Percentiles rank a stretch among this genome's conserved stretches.
These are phyloP conservation scores for Fusarium citri DNA, from an alignment of 2,329 filamentous ascomycete genomes.

Conservation along the genomic window DNA sequence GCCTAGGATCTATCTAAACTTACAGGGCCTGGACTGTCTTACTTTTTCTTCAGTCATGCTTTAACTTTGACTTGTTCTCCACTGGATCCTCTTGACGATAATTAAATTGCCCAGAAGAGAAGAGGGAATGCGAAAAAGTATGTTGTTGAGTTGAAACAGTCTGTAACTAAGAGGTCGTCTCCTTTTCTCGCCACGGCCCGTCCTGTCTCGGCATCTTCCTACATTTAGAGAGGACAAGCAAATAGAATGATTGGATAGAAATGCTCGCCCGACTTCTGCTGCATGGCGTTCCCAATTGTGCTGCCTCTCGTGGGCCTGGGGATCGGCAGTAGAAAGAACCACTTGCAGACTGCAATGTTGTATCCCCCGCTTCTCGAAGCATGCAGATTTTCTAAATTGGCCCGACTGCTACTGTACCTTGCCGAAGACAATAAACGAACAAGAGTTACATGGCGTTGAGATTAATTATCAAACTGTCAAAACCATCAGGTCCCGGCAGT, in stretches of 20 bases:
- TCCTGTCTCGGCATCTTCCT: constrained; percentile 36
- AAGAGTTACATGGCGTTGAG: background rate
- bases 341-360: background rate
- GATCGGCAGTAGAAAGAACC: constrained; percentile 34
- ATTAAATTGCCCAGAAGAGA: background rate
- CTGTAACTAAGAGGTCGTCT: background rate
- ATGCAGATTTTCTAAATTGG: constrained; percentile 9
- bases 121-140: background rate
- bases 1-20: constrained; percentile 8
- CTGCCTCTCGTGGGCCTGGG: background rate
- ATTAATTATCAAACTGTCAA: background rate
- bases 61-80: constrained; percentile 5
- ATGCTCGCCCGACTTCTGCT: constrained; percentile 9
- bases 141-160: background rate
- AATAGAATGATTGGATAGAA: constrained; percentile 20
- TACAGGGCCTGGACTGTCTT: constrained; percentile 8
- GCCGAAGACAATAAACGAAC: background rate
- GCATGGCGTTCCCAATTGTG: constrained; percentile 35
- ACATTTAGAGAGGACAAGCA: constrained; percentile 4
- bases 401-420: background rate
- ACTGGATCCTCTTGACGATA: constrained; percentile 14
- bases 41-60: constrained; percentile 7
- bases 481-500: constrained; percentile 25
- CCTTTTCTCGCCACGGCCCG: constrained; percentile 29
- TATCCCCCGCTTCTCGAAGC: constrained; percentile 42